Percentiles rank a stretch among this genome's conserved stretches.
Evolutionary conservation across 108 stramenopile species (phyloP).

Genomic region (Nitzschia sp.): DNA sequence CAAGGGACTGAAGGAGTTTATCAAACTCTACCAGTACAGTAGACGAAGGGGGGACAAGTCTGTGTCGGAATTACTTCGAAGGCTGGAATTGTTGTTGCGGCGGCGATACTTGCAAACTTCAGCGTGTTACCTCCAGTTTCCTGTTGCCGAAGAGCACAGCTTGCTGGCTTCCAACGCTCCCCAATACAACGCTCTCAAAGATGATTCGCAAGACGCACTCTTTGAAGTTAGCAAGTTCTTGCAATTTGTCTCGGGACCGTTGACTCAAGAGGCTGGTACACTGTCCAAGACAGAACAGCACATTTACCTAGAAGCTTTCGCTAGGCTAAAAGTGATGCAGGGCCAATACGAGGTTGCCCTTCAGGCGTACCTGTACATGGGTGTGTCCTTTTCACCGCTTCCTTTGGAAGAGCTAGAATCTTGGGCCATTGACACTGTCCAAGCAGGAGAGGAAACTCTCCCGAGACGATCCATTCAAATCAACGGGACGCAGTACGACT

Average conservation of each 20-base stretch:
- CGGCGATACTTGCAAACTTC: conserved; percentile 40
- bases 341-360: conserved; percentile 61
- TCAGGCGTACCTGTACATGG: conserved; percentile 62
- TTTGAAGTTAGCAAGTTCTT: conserved; percentile 13
- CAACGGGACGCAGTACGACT: conserved; percentile 35
- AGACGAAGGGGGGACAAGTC: conserved; percentile 18
- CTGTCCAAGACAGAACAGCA: conserved; percentile 9
- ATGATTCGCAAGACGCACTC: conserved; percentile 32
- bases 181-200: conserved; percentile 20
- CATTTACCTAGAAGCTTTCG: conserved; percentile 55
- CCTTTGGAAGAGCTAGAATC: conserved; percentile 51
- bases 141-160: background rate
- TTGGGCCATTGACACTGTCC: conserved; percentile 36
- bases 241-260: conserved; percentile 9
- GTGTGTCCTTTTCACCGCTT: conserved; percentile 43
- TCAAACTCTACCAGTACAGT: conserved; percentile 50
- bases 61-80: conserved; percentile 3
- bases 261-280: background rate
- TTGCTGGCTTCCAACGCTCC: conserved; percentile 7
- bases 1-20: conserved; percentile 59
- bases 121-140: conserved; percentile 36
- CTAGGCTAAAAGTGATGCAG: conserved; percentile 71
- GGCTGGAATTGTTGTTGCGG: conserved; percentile 24
- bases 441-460: conserved; percentile 1
- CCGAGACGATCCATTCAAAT: conserved; percentile 9